A percentile compares a stretch with the other conserved stretches of the same genome.
These are phyloP conservation scores for Xerocomus amazonicus DNA, from an alignment of 1,284 basidiomycete genomes.

Conservation along the genomic window DNA sequence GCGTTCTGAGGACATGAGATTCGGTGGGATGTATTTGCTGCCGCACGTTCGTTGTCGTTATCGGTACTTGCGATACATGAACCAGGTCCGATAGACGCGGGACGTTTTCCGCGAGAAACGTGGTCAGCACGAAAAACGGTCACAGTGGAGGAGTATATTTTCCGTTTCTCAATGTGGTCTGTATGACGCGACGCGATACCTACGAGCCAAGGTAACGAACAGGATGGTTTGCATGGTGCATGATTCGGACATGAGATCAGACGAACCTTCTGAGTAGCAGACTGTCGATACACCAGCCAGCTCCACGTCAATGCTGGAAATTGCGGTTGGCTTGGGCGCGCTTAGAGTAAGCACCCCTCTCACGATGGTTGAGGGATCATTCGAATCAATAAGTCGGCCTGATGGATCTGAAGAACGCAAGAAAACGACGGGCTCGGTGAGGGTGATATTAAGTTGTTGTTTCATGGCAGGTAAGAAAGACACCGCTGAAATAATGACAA, in stretches of 20 bases:
- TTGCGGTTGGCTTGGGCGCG: slow-evolving; percentile 78
- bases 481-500: background rate
- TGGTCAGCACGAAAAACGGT: slow-evolving; percentile 70
- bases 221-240: background rate
- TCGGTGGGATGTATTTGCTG: background rate
- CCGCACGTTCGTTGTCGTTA: slow-evolving; percentile 32
- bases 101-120: slow-evolving; percentile 40
- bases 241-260: background rate
- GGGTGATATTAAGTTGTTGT: slow-evolving; percentile 55
- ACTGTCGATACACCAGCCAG: slow-evolving; percentile 65
- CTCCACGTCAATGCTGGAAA: slow-evolving; percentile 82
- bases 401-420: slow-evolving; percentile 49
- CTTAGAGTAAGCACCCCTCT: slow-evolving; percentile 83
- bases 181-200: slow-evolving; percentile 77
- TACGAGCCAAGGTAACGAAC: slow-evolving; percentile 28
- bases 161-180: slow-evolving; percentile 78
- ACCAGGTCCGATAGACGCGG: slow-evolving; percentile 81
- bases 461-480: slow-evolving; percentile 24
- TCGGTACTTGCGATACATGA: slow-evolving; percentile 32
- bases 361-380: slow-evolving; percentile 67
- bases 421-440: slow-evolving; percentile 84
- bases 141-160: slow-evolving; percentile 70
- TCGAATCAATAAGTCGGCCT: slow-evolving; percentile 25
- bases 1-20: slow-evolving; percentile 4
- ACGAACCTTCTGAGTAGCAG: slow-evolving; percentile 82